Percentiles rank a stretch among this genome's conserved stretches.
Evolutionary conservation across 2,329 filamentous ascomycete species (phyloP).

Genomic region (Corinectria fuckeliana): DNA sequence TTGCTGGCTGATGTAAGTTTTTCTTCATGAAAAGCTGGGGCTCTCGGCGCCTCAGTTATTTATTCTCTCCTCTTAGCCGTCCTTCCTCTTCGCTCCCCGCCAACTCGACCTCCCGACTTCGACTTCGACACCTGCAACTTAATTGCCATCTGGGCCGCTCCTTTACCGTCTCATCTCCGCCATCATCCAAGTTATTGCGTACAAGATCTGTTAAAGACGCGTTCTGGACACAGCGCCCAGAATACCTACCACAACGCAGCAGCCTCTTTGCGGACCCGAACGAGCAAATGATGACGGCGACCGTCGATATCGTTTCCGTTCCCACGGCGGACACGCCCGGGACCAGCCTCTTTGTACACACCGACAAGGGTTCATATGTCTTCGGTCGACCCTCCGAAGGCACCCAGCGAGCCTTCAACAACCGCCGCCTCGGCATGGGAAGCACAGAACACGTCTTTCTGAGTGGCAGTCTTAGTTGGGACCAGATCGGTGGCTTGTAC

Average conservation of each 20-base stretch:
- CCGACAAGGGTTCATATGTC: conserved; percentile 82
- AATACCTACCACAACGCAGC: background rate
- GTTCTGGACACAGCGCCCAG: background rate
- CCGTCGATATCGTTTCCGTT: conserved; percentile 76
- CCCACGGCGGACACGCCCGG: conserved; percentile 90
- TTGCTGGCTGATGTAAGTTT: background rate
- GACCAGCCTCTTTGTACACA: conserved; percentile 77
- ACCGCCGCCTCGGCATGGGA: conserved; percentile 69
- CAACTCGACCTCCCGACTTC: background rate
- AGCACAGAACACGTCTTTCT: conserved; percentile 82
- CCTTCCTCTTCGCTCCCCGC: background rate
- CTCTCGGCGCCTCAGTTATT: conserved; percentile 25
- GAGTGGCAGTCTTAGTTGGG: conserved; percentile 78
- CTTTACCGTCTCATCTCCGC: background rate
- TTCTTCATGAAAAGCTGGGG: conserved; percentile 42
- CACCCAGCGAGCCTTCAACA: conserved; percentile 76
- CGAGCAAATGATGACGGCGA: conserved; percentile 70
- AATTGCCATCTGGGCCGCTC: background rate
- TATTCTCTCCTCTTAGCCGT: conserved; percentile 24
- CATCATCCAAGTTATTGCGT: no score
- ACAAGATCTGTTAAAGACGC: background rate
- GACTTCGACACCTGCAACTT: background rate
- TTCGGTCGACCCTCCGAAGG: conserved; percentile 87
- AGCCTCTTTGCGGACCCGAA: background rate
- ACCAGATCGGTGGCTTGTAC: conserved; percentile 78